Conservation (phyloP, 768 basidiomycete genomes). For the Hydnomerulius pinastri region DNA sequence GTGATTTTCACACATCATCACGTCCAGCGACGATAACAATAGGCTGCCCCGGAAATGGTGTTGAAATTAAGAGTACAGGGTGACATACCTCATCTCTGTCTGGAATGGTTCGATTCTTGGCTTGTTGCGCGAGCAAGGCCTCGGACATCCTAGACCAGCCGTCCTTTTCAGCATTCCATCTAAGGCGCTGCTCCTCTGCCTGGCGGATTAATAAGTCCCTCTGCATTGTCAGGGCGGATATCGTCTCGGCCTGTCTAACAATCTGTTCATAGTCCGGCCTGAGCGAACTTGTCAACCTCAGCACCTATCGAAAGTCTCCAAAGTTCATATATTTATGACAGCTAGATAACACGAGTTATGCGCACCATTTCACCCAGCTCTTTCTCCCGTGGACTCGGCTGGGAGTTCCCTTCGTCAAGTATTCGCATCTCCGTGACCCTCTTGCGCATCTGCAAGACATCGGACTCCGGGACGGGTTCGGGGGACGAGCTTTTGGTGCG, state of each 20-base stretch:
- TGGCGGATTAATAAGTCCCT: slow-evolving; percentile 57
- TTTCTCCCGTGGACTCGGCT: slow-evolving; percentile 40
- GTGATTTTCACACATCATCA: background rate
- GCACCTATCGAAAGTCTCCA: slow-evolving; percentile 37
- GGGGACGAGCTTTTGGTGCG: slow-evolving; percentile 30
- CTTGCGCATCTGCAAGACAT: slow-evolving; percentile 50
- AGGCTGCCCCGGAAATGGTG: background rate
- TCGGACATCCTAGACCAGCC: slow-evolving; percentile 70
- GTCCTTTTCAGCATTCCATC: slow-evolving; percentile 64
- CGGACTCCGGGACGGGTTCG: slow-evolving; percentile 44
- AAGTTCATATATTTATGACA: slow-evolving; percentile 1
- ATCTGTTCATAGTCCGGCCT: slow-evolving; percentile 49
- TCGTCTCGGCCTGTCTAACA: slow-evolving; percentile 60
- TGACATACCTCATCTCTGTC: slow-evolving; percentile 47
- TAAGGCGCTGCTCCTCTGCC: slow-evolving; percentile 56
- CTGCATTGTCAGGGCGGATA: slow-evolving; percentile 55
- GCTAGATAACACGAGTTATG: slow-evolving; percentile 11
- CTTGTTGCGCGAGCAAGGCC: slow-evolving; percentile 54
- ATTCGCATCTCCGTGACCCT: slow-evolving; percentile 48
- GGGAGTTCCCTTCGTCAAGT: slow-evolving; percentile 20
- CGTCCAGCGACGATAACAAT: background rate
- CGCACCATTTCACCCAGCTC: slow-evolving; percentile 63
- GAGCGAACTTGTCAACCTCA: slow-evolving; percentile 46
- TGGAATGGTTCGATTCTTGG: slow-evolving; percentile 38
- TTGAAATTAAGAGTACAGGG: slow-evolving; percentile 1